These are phyloP conservation scores for Leccinum rimulosum DNA, from an alignment of 768 basidiomycete species.

Conservation along the genomic window DNA sequence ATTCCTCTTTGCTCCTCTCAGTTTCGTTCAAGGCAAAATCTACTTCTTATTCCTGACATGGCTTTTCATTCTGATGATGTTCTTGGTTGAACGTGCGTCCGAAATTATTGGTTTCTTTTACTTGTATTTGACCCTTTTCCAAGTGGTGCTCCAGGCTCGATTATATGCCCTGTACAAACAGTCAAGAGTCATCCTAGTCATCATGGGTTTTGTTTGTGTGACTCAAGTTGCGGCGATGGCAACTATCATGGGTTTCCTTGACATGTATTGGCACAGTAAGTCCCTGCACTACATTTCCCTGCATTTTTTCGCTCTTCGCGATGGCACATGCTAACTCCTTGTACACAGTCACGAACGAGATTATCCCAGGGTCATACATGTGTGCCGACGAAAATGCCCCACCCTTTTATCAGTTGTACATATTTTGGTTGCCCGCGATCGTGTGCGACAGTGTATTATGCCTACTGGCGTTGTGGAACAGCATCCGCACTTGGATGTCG, in stretches of 20 bases:
- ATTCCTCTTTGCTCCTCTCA: background rate
- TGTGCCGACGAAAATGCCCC: background rate
- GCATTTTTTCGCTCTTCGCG: too few relatives aligned
- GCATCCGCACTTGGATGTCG: background rate
- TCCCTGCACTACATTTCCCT: too few relatives aligned
- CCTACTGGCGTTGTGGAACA: conserved; percentile 3
- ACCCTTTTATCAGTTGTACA: conserved; percentile 1
- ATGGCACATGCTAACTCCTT: background rate
- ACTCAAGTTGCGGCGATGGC: background rate
- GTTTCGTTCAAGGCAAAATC: background rate
- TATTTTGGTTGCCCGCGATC: conserved; percentile 12
- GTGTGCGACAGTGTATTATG: conserved; percentile 4
- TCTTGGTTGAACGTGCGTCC: conserved; percentile 7
- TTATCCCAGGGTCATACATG: background rate
- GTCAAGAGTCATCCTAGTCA: background rate
- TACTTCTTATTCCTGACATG: conserved; percentile 10
- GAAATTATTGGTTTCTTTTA: background rate
- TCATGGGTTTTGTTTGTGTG: background rate
- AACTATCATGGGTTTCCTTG: background rate
- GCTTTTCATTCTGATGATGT: background rate
- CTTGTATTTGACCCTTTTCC: background rate
- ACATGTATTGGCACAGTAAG: conserved; percentile 1
- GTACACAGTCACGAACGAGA: background rate
- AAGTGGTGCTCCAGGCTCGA: background rate
- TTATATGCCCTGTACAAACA: background rate